Base-by-base conservation (phyloP, 2,329 filamentous ascomycete species). In the Teratosphaeria destructans region DNA sequence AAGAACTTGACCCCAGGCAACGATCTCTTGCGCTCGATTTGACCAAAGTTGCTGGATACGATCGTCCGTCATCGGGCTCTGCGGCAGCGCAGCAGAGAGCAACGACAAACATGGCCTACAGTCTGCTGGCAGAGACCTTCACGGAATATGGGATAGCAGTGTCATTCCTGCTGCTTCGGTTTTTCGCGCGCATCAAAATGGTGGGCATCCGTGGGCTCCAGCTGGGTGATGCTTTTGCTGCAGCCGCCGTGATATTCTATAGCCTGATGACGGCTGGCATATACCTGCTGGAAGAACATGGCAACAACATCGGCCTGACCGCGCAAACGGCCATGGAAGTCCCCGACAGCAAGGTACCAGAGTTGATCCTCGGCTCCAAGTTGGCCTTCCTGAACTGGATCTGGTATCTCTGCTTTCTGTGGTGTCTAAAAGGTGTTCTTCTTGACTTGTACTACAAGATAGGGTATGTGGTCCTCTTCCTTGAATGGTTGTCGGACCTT, bases 331-430 rank as follows among this genome's bases (percentile, higher is more conserved):
- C 68, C 10, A 61, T 66, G 63, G 56, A 62, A 47, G 60, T 72
- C 5, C 68, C 68, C 2, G 67, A 68, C 5, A 63, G 57, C 49
- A 59, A 68, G 32, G 52, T 72, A 0, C 57, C 63, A 7, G 52
- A 59, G 12, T 62, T 71, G 53, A 59, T 63, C 1, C 49, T 68
- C 4, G 71, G 71, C 11, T 71, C 69, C 2, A 73, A 72, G 53
- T 52, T 70, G 37, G 69, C 70, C 19, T 70, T 71, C 43, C 66
- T 65, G 57, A 70, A 69, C 56, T 73, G 71, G 71, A 69, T 72
- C 56, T 72, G 68, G 66, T 73, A 73, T 57, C 68, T 73, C 29
- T 67, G 62, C 49, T 66, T 70, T 58, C 67, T 72, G 5, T 73
- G 71, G 71, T 67, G 61, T 32, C 56, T 72, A 27, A 73, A 73